Evolutionary conservation across 1,284 basidiomycete species (phyloP).

Genomic region (Cryptococcus sp.): DNA sequence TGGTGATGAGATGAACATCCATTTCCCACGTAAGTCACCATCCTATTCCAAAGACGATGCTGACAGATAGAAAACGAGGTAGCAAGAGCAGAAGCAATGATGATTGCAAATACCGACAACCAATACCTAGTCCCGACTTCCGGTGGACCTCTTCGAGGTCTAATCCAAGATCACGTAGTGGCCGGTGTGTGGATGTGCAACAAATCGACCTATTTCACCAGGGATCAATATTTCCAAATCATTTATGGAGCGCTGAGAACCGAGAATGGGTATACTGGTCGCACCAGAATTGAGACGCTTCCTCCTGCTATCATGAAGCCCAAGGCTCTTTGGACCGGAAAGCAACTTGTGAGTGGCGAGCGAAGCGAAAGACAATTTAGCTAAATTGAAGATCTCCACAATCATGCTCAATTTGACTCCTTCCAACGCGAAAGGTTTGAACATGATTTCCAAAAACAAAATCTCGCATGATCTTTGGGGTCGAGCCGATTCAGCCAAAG

Average conservation of each 20-base stretch:
- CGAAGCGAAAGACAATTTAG: no score
- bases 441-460: slow-evolving; percentile 81
- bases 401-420: slow-evolving; percentile 90
- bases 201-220: slow-evolving; percentile 89
- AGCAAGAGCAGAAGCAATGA: slow-evolving; percentile 86
- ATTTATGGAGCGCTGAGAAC: slow-evolving; percentile 92
- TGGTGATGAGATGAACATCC: slow-evolving; percentile 99
- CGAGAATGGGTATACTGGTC: slow-evolving; percentile 69
- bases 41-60: slow-evolving; percentile 64
- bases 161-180: slow-evolving; percentile 99
- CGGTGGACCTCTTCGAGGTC: slow-evolving; percentile 92
- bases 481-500: slow-evolving; percentile 29
- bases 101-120: slow-evolving; percentile 97
- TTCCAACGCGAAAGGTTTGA: slow-evolving; percentile 71
- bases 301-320: slow-evolving; percentile 93
- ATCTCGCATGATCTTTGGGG: slow-evolving; percentile 79
- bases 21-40: slow-evolving; percentile 79
- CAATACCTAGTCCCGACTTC: slow-evolving; percentile 98
- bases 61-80: slow-evolving; percentile 81
- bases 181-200: slow-evolving; percentile 99
- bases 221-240: slow-evolving; percentile 95
- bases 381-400: no score
- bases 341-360: no score
- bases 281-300: slow-evolving; percentile 70
- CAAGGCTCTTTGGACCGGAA: slow-evolving; percentile 89